A percentile compares a stretch with the other conserved stretches of the same genome.
Evolutionary conservation across 2,329 filamentous ascomycete species (phyloP).

Genomic region (Penicillium sp.): DNA sequence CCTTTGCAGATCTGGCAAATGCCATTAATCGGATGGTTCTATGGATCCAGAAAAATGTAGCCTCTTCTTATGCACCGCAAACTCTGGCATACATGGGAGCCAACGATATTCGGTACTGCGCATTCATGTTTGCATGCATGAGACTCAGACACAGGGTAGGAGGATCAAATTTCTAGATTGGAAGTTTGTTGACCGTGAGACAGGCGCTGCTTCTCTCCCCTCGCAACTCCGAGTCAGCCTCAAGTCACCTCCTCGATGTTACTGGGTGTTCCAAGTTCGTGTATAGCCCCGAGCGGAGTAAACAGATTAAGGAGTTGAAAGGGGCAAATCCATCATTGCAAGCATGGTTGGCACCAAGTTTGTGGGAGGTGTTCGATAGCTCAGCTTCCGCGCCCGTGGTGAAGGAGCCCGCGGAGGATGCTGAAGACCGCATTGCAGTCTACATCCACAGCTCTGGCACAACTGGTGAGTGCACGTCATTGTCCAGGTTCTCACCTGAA

Average conservation of each 20-base stretch:
- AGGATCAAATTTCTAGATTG: too few species aligned
- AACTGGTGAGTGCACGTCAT: slow-evolving; percentile 3
- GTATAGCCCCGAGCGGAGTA: too few species aligned
- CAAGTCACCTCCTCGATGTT: too few species aligned
- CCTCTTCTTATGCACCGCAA: background rate
- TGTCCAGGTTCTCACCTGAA: too few species aligned
- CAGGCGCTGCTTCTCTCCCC: too few species aligned
- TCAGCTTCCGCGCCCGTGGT: too few species aligned
- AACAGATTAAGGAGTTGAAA: too few species aligned
- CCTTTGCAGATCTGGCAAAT: background rate
- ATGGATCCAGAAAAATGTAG: slow-evolving; percentile 10
- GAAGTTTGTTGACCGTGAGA: background rate
- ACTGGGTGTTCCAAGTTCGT: too few species aligned
- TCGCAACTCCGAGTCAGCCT: too few species aligned
- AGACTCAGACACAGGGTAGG: slow-evolving; percentile 12
- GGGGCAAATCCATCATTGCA: too few species aligned
- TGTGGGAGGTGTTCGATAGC: slow-evolving; percentile 14
- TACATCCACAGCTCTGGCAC: slow-evolving; percentile 18
- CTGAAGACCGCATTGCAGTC: slow-evolving; percentile 7
- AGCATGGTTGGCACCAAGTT: background rate
- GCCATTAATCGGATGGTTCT: slow-evolving; percentile 12
- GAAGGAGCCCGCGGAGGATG: background rate
- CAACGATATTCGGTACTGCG: slow-evolving; percentile 21
- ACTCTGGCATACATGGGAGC: slow-evolving; percentile 17
- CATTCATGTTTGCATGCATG: slow-evolving; percentile 18